These are phyloP conservation scores for Scortechinia acanthostroma DNA, from an alignment of 2,329 filamentous ascomycete genomes.

Conservation along the genomic window DNA sequence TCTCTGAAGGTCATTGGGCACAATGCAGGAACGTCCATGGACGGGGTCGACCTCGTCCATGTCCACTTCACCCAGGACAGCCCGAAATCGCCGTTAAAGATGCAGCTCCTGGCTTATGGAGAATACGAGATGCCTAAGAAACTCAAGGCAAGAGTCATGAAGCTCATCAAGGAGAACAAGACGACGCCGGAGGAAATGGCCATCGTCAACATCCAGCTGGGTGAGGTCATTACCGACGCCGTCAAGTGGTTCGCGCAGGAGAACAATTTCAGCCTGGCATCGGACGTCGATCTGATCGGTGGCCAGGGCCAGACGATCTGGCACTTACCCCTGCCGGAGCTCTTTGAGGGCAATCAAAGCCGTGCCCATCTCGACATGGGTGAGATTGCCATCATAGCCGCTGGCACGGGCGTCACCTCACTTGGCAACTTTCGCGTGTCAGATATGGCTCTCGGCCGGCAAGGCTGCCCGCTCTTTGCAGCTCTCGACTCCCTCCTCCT, in stretches of 20 bases:
- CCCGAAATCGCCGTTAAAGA: constrained; percentile 10
- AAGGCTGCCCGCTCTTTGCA: constrained; percentile 13
- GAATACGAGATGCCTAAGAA: constrained; percentile 9
- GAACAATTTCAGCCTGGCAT: constrained; percentile 9
- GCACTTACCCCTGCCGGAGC: constrained; percentile 11
- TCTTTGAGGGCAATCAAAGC: constrained; percentile 10
- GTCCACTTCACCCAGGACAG: constrained; percentile 14
- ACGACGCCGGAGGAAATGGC: constrained; percentile 13
- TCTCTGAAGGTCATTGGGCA: constrained; percentile 8
- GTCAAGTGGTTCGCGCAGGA: constrained; percentile 9
- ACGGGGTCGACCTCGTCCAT: constrained; percentile 13
- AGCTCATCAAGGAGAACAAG: constrained; percentile 11
- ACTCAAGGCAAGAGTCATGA: constrained; percentile 9
- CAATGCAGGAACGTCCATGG: constrained; percentile 15
- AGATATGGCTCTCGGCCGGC: constrained; percentile 12
- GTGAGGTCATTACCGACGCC: constrained; percentile 10
- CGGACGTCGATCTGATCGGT: constrained; percentile 14
- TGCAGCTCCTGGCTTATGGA: constrained; percentile 10
- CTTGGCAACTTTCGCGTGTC: constrained; percentile 12
- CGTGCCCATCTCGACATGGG: constrained; percentile 12
- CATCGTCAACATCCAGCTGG: constrained; percentile 13
- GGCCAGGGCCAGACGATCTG: constrained; percentile 15
- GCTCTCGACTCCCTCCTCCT: constrained; percentile 10
- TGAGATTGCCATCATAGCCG: constrained; percentile 14
- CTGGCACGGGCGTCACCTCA: constrained; percentile 11